A percentile compares a stretch with the other conserved stretches of the same genome.
phyloP scores from a whole-genome alignment of 1,284 basidiomycete genomes.

The Boletus smithii region DNA sequence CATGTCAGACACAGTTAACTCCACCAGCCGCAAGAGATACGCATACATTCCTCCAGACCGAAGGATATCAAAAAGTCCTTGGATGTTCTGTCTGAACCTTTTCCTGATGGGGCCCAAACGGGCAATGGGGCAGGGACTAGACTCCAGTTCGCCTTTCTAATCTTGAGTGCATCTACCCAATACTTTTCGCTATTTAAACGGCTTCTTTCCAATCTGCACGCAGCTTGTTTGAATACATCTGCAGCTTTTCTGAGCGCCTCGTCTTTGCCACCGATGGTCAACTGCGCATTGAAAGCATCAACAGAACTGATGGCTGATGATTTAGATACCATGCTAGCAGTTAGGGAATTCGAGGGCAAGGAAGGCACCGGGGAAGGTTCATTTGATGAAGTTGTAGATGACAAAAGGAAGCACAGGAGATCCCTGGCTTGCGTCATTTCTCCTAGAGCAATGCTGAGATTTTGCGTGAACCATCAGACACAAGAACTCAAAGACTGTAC shows the following conservation, averaged over 20 bases:
- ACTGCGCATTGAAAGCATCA: slow-evolving; percentile 69
- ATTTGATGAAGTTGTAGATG: slow-evolving; percentile 36
- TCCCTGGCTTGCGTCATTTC: slow-evolving; percentile 76
- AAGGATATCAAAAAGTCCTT: slow-evolving; percentile 77
- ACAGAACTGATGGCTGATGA: slow-evolving; percentile 63
- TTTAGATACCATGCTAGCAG: slow-evolving; percentile 63
- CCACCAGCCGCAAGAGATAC: slow-evolving; percentile 7
- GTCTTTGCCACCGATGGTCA: slow-evolving; percentile 73
- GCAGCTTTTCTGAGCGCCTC: slow-evolving; percentile 70
- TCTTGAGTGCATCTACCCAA: slow-evolving; percentile 74
- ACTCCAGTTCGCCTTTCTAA: slow-evolving; percentile 72
- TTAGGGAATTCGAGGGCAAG: slow-evolving; percentile 42
- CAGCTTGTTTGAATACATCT: slow-evolving; percentile 63
- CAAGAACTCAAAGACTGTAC: slow-evolving; percentile 9
- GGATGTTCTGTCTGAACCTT: slow-evolving; percentile 70
- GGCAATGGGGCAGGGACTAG: slow-evolving; percentile 73
- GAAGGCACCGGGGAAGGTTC: slow-evolving; percentile 23
- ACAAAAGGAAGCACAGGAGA: slow-evolving; percentile 54
- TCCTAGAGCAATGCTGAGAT: slow-evolving; percentile 60
- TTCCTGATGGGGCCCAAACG: slow-evolving; percentile 60
- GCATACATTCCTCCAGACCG: slow-evolving; percentile 73
- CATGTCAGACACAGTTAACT: slow-evolving; percentile 2
- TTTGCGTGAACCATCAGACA: slow-evolving; percentile 17
- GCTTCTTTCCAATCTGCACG: slow-evolving; percentile 62
- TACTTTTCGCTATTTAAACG: slow-evolving; percentile 63